A percentile compares a stretch with the other conserved stretches of the same genome.
phyloP scores from a whole-genome alignment of 139 green algal genomes.

The Spirogloea muscicola region DNA sequence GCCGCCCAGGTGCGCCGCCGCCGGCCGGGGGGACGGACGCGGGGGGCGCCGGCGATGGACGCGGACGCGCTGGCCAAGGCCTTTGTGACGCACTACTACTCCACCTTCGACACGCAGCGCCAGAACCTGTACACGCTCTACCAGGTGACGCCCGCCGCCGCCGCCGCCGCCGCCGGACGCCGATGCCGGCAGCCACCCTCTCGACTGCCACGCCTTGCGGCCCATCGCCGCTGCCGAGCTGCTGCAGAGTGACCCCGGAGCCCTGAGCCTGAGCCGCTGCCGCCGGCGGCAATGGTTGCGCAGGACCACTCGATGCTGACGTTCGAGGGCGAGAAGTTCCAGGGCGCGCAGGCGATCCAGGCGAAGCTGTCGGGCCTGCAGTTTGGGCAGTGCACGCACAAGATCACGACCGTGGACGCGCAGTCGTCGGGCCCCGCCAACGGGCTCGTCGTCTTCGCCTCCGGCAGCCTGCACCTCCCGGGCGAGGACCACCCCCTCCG shows the following conservation, averaged over 20 bases:
- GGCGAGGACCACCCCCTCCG: slow-evolving; percentile 47
- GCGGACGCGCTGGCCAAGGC: slow-evolving; percentile 61
- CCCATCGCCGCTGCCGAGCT: no score
- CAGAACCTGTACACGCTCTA: slow-evolving; percentile 71
- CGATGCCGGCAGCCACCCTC: no score
- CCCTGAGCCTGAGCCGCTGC: no score
- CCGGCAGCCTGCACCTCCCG: slow-evolving; percentile 35
- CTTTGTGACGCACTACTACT: slow-evolving; percentile 94
- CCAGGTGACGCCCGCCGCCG: no score
- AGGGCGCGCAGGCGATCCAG: slow-evolving; percentile 40
- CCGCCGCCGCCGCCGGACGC: no score
- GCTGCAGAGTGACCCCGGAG: no score
- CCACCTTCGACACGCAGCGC: slow-evolving; percentile 83
- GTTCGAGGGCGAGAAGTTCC: slow-evolving; percentile 54
- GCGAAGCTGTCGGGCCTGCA: slow-evolving; percentile 46
- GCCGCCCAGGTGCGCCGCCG: no score
- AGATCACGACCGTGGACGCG: slow-evolving; percentile 44
- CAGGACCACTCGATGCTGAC: slow-evolving; percentile 54
- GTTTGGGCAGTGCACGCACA: slow-evolving; percentile 50
- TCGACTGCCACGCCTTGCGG: no score
- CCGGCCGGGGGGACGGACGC: no score
- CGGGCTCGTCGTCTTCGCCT: slow-evolving; percentile 54
- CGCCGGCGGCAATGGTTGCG: no score
- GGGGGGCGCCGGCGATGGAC: no score
- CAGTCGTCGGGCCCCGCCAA: slow-evolving; percentile 38